Evolutionary conservation across 2,329 filamentous ascomycete species (phyloP).

Genomic region (Penicillium sp.): DNA sequence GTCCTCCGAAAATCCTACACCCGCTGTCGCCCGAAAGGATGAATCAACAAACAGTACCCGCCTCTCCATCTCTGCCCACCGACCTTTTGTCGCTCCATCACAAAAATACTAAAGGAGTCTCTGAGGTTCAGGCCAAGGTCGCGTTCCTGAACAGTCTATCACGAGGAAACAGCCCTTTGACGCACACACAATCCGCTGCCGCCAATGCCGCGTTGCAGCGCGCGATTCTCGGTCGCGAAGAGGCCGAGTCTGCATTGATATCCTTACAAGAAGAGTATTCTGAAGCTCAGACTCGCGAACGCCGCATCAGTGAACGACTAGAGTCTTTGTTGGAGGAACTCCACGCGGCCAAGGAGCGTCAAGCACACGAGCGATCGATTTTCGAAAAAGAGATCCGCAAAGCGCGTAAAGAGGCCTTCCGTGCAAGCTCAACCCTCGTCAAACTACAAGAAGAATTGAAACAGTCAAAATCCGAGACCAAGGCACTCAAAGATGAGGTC

Average conservation of each 20-base stretch:
- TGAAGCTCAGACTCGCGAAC: slow-evolving; percentile 40
- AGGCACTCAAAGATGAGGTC: slow-evolving; percentile 49
- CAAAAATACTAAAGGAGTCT: slow-evolving; percentile 32
- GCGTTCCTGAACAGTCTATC: slow-evolving; percentile 45
- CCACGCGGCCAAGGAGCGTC: slow-evolving; percentile 46
- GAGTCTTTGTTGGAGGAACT: slow-evolving; percentile 48
- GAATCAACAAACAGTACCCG: slow-evolving; percentile 42
- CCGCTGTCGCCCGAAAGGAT: slow-evolving; percentile 45
- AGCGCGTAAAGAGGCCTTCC: slow-evolving; percentile 53
- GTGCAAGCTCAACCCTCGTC: slow-evolving; percentile 49
- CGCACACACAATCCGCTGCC: slow-evolving; percentile 26
- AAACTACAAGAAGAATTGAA: slow-evolving; percentile 50
- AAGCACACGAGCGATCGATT: slow-evolving; percentile 42
- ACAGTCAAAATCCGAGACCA: slow-evolving; percentile 40
- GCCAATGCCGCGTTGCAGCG: slow-evolving; percentile 41
- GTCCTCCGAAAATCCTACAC: slow-evolving; percentile 35
- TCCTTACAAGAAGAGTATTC: slow-evolving; percentile 33
- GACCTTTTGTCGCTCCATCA: slow-evolving; percentile 33
- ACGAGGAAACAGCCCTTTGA: slow-evolving; percentile 27
- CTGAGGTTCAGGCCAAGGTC: slow-evolving; percentile 45
- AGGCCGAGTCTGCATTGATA: slow-evolving; percentile 38
- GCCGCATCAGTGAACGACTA: slow-evolving; percentile 41
- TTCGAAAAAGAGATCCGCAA: slow-evolving; percentile 55
- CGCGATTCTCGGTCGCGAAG: slow-evolving; percentile 42
- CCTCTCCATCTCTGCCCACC: slow-evolving; percentile 35